Conservation (phyloP, 2,329 filamentous ascomycete genomes). For the Epichloe sylvatica region DNA sequence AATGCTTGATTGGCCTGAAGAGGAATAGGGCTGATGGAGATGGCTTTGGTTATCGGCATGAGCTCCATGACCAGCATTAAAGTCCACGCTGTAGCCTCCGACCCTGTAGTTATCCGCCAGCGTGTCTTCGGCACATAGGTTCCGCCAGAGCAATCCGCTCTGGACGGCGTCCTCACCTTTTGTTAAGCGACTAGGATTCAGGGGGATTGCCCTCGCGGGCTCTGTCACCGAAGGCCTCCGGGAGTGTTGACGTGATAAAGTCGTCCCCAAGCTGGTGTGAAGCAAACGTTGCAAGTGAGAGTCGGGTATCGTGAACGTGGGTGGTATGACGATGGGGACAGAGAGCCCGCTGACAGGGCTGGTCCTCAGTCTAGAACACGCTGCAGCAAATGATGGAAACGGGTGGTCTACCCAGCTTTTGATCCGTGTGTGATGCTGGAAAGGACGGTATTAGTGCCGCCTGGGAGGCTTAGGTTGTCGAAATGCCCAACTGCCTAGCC, state of each 20-base stretch:
- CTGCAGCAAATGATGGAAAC: neutral
- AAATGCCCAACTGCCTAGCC: neutral
- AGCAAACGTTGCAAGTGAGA: neutral
- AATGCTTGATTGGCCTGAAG: constrained; percentile 21
- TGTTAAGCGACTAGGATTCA: constrained; percentile 43
- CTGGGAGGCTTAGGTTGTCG: constrained; percentile 2
- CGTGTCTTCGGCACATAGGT: constrained; percentile 58
- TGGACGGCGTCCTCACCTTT: constrained; percentile 55
- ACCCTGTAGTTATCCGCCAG: constrained; percentile 63
- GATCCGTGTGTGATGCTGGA: neutral
- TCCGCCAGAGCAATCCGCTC: constrained; percentile 65
- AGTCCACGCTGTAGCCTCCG: constrained; percentile 62
- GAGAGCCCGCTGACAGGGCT: neutral
- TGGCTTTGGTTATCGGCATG: constrained; percentile 52
- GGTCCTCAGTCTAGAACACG: neutral
- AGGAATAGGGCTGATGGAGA: constrained; percentile 49
- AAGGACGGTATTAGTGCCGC: neutral
- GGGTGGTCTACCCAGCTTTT: neutral
- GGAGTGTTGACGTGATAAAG: neutral
- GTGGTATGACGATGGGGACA: neutral
- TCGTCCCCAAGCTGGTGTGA: constrained; percentile 1
- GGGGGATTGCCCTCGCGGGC: constrained; percentile 40
- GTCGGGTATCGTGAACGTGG: constrained; percentile 4
- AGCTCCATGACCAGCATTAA: constrained; percentile 49
- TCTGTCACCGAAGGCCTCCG: constrained; percentile 22